phyloP scores from a whole-genome alignment of 2,329 filamentous ascomycete genomes.

The Cladobotryum protrusum region DNA sequence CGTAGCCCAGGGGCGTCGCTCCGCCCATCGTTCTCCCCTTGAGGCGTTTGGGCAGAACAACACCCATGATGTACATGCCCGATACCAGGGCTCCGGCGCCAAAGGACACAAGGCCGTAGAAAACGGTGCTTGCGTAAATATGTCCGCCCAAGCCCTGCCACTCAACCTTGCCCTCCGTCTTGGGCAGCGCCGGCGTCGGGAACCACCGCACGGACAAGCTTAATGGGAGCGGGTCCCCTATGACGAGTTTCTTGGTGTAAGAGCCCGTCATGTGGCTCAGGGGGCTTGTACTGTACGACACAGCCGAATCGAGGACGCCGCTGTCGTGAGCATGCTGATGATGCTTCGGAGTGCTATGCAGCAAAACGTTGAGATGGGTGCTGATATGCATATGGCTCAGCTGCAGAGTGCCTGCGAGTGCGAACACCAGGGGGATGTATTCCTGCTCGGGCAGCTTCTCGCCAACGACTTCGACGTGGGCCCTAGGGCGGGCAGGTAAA shows the following conservation, averaged over 20 bases:
- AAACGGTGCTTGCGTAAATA: slow-evolving; percentile 57
- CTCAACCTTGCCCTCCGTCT: slow-evolving; percentile 57
- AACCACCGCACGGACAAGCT: slow-evolving; percentile 84
- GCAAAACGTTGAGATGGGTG: slow-evolving; percentile 80
- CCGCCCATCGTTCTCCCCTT: slow-evolving; percentile 47
- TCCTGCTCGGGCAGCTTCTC: slow-evolving; percentile 45
- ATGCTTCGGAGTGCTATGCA: slow-evolving; percentile 63
- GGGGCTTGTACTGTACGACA: slow-evolving; percentile 78
- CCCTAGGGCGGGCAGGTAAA: slow-evolving; percentile 67
- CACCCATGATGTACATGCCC: slow-evolving; percentile 55
- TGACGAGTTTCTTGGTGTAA: slow-evolving; percentile 62
- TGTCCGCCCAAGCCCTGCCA: slow-evolving; percentile 61
- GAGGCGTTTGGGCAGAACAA: slow-evolving; percentile 50
- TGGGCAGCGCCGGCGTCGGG: slow-evolving; percentile 63
- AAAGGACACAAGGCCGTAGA: slow-evolving; percentile 56
- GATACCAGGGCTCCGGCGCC: slow-evolving; percentile 48
- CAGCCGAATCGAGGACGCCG: slow-evolving; percentile 79
- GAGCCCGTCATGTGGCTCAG: slow-evolving; percentile 53
- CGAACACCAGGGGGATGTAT: slow-evolving; percentile 82
- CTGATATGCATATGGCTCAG: slow-evolving; percentile 84
- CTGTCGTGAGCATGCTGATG: slow-evolving; percentile 58
- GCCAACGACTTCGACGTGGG: slow-evolving; percentile 49
- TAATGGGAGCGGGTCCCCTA: slow-evolving; percentile 78
- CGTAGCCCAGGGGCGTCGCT: slow-evolving; percentile 52
- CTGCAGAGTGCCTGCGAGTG: slow-evolving; percentile 83